These are phyloP conservation scores for Ophiostoma pallidulum DNA, from an alignment of 2,329 filamentous ascomycete species.

Conservation along the genomic window DNA sequence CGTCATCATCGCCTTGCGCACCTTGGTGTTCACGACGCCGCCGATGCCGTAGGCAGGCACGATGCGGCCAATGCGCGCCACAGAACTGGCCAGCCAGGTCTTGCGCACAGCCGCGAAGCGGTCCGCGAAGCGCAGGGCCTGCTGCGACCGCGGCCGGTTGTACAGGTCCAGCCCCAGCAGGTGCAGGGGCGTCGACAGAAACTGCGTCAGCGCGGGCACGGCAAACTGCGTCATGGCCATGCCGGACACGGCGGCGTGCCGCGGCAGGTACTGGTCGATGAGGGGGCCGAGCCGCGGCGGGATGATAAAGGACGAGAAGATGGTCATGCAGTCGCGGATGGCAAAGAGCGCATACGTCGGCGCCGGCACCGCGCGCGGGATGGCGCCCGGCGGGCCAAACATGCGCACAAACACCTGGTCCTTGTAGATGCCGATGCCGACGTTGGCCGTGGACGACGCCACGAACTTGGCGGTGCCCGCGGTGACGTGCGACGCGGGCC, in stretches of 20 bases:
- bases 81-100: slow-evolving; percentile 66
- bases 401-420: slow-evolving; percentile 76
- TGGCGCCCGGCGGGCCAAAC: slow-evolving; percentile 54
- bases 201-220: slow-evolving; percentile 69
- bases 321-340: slow-evolving; percentile 73
- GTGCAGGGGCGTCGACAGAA: slow-evolving; percentile 75
- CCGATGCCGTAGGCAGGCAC: slow-evolving; percentile 83
- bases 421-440: slow-evolving; percentile 80
- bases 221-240: slow-evolving; percentile 65
- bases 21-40: slow-evolving; percentile 71
- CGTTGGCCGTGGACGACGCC: slow-evolving; percentile 71
- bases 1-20: slow-evolving; percentile 59
- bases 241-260: slow-evolving; percentile 38
- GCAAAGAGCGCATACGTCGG: slow-evolving; percentile 72
- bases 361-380: slow-evolving; percentile 51
- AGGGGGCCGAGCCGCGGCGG: slow-evolving; percentile 72
- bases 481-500: slow-evolving; percentile 54
- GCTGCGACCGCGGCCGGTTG: slow-evolving; percentile 50
- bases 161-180: slow-evolving; percentile 79
- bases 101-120: slow-evolving; percentile 57
- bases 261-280: slow-evolving; percentile 40
- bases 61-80: slow-evolving; percentile 73
- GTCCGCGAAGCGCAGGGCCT: slow-evolving; percentile 38
- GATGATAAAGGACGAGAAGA: slow-evolving; percentile 87
- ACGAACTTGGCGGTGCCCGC: slow-evolving; percentile 72